Percentiles rank a stretch among this genome's conserved stretches.
These are phyloP conservation scores for Neurospora tetrasperma DNA, from an alignment of 495 filamentous ascomycete species.

Conservation along the genomic window DNA sequence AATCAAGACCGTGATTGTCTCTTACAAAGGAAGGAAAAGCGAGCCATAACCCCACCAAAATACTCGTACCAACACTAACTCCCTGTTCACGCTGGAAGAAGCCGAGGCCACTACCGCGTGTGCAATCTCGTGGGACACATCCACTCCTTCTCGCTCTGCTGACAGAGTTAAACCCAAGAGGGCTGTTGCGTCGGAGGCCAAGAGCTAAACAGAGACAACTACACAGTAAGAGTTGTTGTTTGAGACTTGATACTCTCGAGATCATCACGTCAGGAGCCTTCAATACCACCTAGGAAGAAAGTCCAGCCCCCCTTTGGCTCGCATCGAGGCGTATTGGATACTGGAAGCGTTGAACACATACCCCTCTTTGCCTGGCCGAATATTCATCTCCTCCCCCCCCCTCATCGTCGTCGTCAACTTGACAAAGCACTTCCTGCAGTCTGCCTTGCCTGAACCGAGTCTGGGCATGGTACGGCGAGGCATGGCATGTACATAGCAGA, in stretches of 20 bases:
- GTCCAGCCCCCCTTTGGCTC: neutral
- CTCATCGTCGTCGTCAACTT: neutral
- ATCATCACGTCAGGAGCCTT: neutral
- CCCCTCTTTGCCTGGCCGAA: neutral
- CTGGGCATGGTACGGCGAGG: no score
- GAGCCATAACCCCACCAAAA: neutral
- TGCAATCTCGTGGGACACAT: neutral
- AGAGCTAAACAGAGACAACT: neutral
- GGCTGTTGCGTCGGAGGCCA: neutral
- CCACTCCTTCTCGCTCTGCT: neutral
- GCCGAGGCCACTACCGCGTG: neutral
- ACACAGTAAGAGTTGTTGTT: neutral
- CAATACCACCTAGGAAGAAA: neutral
- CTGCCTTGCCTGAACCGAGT: neutral
- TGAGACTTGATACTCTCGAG: neutral
- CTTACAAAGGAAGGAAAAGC: neutral
- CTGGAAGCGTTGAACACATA: neutral
- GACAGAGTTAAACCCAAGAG: neutral
- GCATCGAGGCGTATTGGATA: neutral
- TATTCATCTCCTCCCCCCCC: neutral
- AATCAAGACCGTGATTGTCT: neutral
- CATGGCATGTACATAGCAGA: no score
- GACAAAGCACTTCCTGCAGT: neutral
- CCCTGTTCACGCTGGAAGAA: neutral
- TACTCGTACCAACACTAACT: neutral